Conservation (phyloP, 805 yeast genomes). For the Ogataea nakhonphanomensis region DNA sequence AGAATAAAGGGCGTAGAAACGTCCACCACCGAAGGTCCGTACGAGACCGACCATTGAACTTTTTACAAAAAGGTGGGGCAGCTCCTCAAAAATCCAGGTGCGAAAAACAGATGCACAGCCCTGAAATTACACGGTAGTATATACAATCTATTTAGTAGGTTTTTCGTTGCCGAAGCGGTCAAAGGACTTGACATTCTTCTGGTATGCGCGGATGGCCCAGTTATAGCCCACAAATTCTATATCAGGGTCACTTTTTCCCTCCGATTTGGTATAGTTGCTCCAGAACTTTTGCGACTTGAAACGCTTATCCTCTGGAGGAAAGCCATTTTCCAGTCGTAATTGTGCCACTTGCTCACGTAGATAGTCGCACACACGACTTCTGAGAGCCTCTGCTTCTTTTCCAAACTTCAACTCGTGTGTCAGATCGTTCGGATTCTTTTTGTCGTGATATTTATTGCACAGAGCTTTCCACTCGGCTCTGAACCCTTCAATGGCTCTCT, state of each 20-base stretch:
- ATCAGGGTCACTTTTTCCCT: constrained; percentile 66
- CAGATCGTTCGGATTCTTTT: constrained; percentile 52
- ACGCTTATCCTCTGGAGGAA: constrained; percentile 63
- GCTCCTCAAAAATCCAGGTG: not conserved
- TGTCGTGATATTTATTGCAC: constrained; percentile 52
- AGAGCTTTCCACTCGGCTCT: constrained; percentile 68
- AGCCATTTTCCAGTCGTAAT: constrained; percentile 39
- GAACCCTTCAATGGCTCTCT: constrained; percentile 51
- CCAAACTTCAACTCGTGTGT: constrained; percentile 63
- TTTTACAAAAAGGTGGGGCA: constrained; percentile 9
- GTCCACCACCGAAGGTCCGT: not conserved
- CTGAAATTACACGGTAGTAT: constrained; percentile 1
- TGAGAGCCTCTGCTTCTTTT: constrained; percentile 55
- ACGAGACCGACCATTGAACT: constrained; percentile 2
- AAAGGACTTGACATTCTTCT: constrained; percentile 36
- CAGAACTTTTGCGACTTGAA: constrained; percentile 71
- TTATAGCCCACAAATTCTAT: constrained; percentile 72
- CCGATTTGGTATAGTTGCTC: constrained; percentile 60
- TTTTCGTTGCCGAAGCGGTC: constrained; percentile 34
- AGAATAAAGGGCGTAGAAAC: not conserved
- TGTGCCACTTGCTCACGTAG: constrained; percentile 59
- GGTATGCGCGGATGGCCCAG: constrained; percentile 78
- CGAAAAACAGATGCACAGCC: constrained; percentile 4
- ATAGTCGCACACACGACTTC: constrained; percentile 68
- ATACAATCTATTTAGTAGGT: constrained; percentile 6